Conservation (phyloP, 2,329 filamentous ascomycete genomes). For the Cercospora nicotianae region DNA sequence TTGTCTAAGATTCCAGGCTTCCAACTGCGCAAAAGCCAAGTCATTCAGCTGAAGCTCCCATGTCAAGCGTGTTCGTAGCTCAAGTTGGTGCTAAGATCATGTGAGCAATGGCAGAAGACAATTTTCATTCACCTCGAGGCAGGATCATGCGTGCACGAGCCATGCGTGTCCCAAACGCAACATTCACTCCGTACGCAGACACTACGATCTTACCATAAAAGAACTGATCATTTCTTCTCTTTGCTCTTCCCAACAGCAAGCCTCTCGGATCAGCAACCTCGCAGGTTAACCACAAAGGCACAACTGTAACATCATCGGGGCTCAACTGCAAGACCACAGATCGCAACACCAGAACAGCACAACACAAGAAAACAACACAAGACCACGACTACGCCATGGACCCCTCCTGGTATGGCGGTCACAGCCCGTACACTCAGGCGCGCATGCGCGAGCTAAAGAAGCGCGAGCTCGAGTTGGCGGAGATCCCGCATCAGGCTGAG, state of each 20-base stretch:
- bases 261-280: not conserved
- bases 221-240: too few species aligned
- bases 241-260: not conserved
- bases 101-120: not conserved
- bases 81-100: not conserved
- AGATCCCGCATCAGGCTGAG: not conserved
- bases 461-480: not conserved
- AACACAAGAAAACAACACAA: not conserved
- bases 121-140: not conserved
- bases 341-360: not conserved
- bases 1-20: not conserved
- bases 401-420: not conserved
- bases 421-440: not conserved
- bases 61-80: not conserved
- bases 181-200: not conserved
- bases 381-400: not conserved
- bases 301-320: not conserved
- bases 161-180: not conserved
- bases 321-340: not conserved
- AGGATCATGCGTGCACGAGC: not conserved
- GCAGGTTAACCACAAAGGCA: not conserved
- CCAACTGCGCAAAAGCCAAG: not conserved
- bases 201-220: not conserved
- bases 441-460: not conserved
- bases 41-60: not conserved